phyloP scores from a whole-genome alignment of 768 basidiomycete genomes.

The Boletellus emodensis region DNA sequence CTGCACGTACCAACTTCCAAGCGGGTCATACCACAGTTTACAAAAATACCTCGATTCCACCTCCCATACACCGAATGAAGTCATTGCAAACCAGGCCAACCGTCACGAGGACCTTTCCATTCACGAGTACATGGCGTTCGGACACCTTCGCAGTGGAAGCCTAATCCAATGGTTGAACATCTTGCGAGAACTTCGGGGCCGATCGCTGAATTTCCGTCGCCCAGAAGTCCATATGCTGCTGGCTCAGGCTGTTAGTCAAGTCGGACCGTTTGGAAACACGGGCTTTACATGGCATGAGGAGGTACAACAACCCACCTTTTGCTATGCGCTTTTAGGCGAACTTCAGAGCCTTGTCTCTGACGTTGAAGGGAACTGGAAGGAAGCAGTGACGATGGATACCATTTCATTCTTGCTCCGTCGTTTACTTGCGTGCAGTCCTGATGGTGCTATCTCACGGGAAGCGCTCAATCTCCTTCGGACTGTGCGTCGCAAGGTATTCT shows the following conservation, averaged over 20 bases:
- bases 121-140: conserved; percentile 45
- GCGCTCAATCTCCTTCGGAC: conserved; percentile 25
- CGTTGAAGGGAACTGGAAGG: conserved; percentile 40
- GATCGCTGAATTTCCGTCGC: conserved; percentile 35
- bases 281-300: conserved; percentile 38
- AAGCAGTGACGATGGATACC: conserved; percentile 29
- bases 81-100: conserved; percentile 39
- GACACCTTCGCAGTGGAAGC: conserved; percentile 41
- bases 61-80: conserved; percentile 37
- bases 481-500: conserved; percentile 29
- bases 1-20: conserved; percentile 33
- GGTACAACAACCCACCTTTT: conserved; percentile 30
- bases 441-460: conserved; percentile 12
- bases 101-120: conserved; percentile 39
- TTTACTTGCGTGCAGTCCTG: conserved; percentile 26
- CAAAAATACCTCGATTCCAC: conserved; percentile 36
- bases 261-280: conserved; percentile 27
- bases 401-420: conserved; percentile 33
- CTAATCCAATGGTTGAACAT: conserved; percentile 51
- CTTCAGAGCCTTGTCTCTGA: conserved; percentile 30
- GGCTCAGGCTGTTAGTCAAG: conserved; percentile 41
- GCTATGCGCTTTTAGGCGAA: conserved; percentile 31
- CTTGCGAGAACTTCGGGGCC: conserved; percentile 37
- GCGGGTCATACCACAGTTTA: conserved; percentile 32
- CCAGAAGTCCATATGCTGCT: conserved; percentile 41